phyloP scores from a whole-genome alignment of 495 filamentous ascomycete species.

The Lepraria neglecta region DNA sequence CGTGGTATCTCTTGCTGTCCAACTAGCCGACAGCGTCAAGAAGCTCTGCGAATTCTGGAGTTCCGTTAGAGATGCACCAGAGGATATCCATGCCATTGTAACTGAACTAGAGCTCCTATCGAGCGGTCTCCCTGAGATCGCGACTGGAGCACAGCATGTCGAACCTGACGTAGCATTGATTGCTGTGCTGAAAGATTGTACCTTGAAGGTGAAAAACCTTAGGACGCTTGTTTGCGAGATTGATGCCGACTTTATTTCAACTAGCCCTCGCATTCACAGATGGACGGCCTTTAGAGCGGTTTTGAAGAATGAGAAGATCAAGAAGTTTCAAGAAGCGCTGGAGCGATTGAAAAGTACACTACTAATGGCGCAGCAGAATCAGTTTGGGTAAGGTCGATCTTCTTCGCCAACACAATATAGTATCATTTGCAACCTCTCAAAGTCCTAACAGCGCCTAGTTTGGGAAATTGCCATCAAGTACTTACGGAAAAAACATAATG shows the following conservation, averaged over 20 bases:
- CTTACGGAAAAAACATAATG: not conserved
- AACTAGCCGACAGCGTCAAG: constrained; percentile 30
- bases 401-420: not conserved
- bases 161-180: constrained; percentile 20
- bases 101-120: constrained; percentile 31
- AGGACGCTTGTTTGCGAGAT: constrained; percentile 26
- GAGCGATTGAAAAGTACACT: constrained; percentile 18
- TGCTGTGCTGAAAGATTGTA: constrained; percentile 15
- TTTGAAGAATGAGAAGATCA: constrained; percentile 28
- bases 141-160: constrained; percentile 19
- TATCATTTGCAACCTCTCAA: not conserved
- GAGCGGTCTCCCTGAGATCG: constrained; percentile 27
- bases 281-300: constrained; percentile 27
- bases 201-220: constrained; percentile 22
- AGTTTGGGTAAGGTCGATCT: not conserved
- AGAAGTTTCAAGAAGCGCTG: constrained; percentile 19
- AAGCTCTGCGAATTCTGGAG: constrained; percentile 34
- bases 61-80: constrained; percentile 34
- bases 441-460: too few relatives aligned
- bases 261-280: constrained; percentile 23
- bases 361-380: constrained; percentile 12
- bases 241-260: constrained; percentile 21
- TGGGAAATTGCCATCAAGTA: too few relatives aligned
- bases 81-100: constrained; percentile 29
- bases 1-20: constrained; percentile 27